Conservation (phyloP, 164 flowering plant genomes). For the Protea cynaroides region DNA sequence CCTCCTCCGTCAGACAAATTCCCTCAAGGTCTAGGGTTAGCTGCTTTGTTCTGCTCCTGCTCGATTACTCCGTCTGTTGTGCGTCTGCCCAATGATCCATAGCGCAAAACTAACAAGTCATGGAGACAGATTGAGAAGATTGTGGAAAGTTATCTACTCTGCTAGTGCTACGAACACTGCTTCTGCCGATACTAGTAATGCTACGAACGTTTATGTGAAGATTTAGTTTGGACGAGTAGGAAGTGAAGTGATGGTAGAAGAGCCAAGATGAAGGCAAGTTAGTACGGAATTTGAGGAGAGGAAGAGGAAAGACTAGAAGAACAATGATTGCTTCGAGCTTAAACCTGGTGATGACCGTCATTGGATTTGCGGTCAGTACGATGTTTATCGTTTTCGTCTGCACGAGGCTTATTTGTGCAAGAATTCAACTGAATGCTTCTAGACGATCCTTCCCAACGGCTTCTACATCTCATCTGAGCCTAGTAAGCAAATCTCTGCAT, state of each 20-base stretch:
- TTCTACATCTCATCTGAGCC: constrained; percentile 31
- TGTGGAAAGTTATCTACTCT: no score
- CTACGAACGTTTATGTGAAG: neutral
- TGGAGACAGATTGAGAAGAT: neutral
- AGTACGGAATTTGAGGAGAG: neutral
- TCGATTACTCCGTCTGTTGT: neutral
- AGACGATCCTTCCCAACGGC: constrained; percentile 58
- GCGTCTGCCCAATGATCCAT: neutral
- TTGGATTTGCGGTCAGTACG: constrained; percentile 85
- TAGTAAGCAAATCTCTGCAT: constrained; percentile 14
- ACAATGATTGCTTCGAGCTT: constrained; percentile 66
- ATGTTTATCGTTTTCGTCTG: constrained; percentile 92
- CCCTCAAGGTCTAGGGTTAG: no score
- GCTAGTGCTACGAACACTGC: neutral
- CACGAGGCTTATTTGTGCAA: constrained; percentile 78
- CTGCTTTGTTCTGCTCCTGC: neutral
- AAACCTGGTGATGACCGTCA: constrained; percentile 93
- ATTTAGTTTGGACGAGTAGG: constrained; percentile 3
- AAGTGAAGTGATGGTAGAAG: neutral
- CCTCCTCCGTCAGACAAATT: no score
- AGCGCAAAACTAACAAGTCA: neutral
- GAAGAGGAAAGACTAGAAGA: neutral
- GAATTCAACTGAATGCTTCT: constrained; percentile 67
- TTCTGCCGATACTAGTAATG: no score
- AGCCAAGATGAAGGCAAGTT: neutral